phyloP scores from a whole-genome alignment of 2,329 filamentous ascomycete species.

The Scytalidium lignicola region DNA sequence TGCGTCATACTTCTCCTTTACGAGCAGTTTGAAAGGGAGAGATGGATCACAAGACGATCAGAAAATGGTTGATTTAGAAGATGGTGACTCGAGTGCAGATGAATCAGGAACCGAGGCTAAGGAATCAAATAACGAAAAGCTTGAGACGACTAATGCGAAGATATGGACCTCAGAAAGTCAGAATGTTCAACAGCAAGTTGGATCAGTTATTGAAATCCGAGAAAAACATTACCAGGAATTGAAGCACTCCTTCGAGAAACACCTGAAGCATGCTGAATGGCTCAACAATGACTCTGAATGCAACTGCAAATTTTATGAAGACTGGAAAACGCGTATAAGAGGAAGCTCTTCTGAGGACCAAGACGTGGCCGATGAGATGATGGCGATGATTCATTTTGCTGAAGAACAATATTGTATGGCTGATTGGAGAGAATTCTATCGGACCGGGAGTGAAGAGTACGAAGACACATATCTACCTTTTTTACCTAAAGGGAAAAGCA shows the following conservation, averaged over 20 bases:
- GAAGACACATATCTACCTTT: neutral
- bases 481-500: conserved; percentile 1
- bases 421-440: conserved; percentile 28
- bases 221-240: conserved; percentile 19
- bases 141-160: too few species aligned
- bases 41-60: too few species aligned
- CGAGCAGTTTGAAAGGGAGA: too few species aligned
- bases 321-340: neutral
- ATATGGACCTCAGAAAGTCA: too few species aligned
- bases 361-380: conserved; percentile 19
- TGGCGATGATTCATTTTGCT: conserved; percentile 11
- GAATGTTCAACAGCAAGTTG: too few species aligned
- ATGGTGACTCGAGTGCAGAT: too few species aligned
- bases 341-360: conserved; percentile 8
- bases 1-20: conserved; percentile 29
- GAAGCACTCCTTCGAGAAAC: conserved; percentile 16
- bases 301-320: conserved; percentile 8
- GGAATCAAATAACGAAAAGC: too few species aligned
- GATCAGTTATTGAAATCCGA: conserved; percentile 27
- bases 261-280: conserved; percentile 26
- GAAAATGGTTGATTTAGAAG: too few species aligned
- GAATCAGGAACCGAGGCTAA: conserved; percentile 1
- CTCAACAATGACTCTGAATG: conserved; percentile 23
- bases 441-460: neutral
- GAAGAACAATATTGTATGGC: conserved; percentile 12